Percentiles rank a stretch among this genome's conserved stretches.
Conservation (phyloP, 1,284 basidiomycete species). For the Hypsizygus ulmarius region DNA sequence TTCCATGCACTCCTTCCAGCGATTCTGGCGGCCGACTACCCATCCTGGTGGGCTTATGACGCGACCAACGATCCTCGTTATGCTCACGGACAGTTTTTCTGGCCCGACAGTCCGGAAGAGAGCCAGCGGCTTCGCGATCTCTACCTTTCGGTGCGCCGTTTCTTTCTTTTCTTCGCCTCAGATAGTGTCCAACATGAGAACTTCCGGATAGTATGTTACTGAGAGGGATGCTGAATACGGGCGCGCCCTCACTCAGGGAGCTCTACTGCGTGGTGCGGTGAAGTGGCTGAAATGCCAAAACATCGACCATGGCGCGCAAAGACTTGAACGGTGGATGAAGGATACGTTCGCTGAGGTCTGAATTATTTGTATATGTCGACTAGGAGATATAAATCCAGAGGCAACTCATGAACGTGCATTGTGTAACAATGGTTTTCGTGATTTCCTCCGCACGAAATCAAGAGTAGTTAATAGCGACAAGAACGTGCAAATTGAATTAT, state of each 20-base stretch:
- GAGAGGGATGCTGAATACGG: slow-evolving; percentile 8
- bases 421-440: background rate
- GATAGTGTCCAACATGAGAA: background rate
- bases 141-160: background rate
- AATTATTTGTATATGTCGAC: too few species aligned
- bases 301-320: background rate
- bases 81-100: slow-evolving; percentile 6
- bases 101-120: slow-evolving; percentile 20
- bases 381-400: too few species aligned
- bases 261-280: slow-evolving; percentile 3
- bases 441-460: background rate
- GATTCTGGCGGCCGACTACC: slow-evolving; percentile 18
- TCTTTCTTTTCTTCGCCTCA: background rate
- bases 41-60: slow-evolving; percentile 19
- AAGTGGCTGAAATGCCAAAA: background rate
- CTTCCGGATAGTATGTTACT: slow-evolving; percentile 2
- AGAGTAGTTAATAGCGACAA: background rate
- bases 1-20: slow-evolving; percentile 18
- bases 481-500: too few species aligned
- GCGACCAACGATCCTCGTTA: slow-evolving; percentile 16
- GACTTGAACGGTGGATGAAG: slow-evolving; percentile 10
- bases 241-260: slow-evolving; percentile 4
- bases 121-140: slow-evolving; percentile 3
- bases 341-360: background rate
- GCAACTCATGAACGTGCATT: too few species aligned